These are phyloP conservation scores for Cyberlindnera mycetangii DNA, from an alignment of 805 yeast species.

Conservation along the genomic window DNA sequence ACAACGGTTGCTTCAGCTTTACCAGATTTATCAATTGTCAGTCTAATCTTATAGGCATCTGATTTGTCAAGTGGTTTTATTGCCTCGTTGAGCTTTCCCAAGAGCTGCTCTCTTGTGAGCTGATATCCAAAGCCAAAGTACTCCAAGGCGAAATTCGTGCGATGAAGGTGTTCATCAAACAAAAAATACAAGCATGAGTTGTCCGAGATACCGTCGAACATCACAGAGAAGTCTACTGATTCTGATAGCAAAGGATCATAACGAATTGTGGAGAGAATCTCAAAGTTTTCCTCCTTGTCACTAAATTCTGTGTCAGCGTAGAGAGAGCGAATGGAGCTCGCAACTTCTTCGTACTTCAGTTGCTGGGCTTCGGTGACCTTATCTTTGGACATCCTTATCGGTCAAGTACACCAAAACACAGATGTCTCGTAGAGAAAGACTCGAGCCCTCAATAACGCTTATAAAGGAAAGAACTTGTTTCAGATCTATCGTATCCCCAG, in stretches of 20 bases:
- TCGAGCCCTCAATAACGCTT: too few species aligned
- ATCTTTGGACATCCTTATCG: neutral
- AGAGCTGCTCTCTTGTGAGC: constrained; percentile 41
- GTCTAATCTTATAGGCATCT: constrained; percentile 45
- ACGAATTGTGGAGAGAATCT: constrained; percentile 67
- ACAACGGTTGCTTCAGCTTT: constrained; percentile 36
- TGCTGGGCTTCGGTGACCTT: constrained; percentile 8
- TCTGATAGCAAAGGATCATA: constrained; percentile 61
- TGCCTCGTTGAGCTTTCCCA: constrained; percentile 38
- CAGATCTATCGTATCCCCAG: too few species aligned
- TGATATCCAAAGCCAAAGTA: constrained; percentile 51
- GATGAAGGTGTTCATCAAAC: constrained; percentile 57
- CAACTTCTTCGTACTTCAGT: constrained; percentile 10
- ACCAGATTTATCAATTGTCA: constrained; percentile 39
- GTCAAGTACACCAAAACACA: too few species aligned
- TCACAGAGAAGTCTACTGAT: constrained; percentile 10
- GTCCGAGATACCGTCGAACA: constrained; percentile 13
- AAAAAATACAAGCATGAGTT: constrained; percentile 47
- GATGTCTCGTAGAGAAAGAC: too few species aligned
- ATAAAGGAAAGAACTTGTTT: too few species aligned
- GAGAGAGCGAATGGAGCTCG: constrained; percentile 1
- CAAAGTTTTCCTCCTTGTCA: constrained; percentile 37
- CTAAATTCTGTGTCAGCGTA: constrained; percentile 13
- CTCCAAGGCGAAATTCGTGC: constrained; percentile 51
- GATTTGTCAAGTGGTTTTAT: constrained; percentile 30